Base-by-base conservation (phyloP, 139 green algal genomes). In the Picochlorum sp. region DNA sequence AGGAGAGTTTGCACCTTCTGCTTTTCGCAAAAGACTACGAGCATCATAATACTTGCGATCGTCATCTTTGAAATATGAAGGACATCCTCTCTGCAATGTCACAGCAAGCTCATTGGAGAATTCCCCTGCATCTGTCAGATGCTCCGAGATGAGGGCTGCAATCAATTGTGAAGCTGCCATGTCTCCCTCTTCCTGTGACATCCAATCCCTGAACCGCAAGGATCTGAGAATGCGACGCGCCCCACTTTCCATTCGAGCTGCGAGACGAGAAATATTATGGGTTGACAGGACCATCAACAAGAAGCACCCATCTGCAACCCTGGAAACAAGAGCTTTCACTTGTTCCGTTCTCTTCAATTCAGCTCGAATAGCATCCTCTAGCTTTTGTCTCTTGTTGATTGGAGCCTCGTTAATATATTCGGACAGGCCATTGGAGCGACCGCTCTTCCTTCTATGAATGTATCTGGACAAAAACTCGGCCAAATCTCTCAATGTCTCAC, bases 31-130 rank as follows among this genome's bases (percentile, higher is more conserved):
- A 56, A 82, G 66, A 21, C 70, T 76, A 2, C 28, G 64, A 4
- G 80, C 88, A 54, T 81, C 72, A 76, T 90, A 92, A 71, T 89
- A 94, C 14, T 67, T 73, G 8, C 80, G 72, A 62, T 92, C 87
- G 47, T 87, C 78, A 57, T 89, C 81, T 44, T 71, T 78, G 74
- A 95, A 95, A 79, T 82, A 95, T 9, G 77, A 72, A 14, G 85
- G 84, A 65, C 78, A 85, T 13, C 73, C 67, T 1, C 45, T 28
- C 65, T 85, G 77, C 61, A 95, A 76, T 32, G 59, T 46, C 2
- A 72, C 72, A 7, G 87, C 74, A 34, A 92, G 62, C 56, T 84
- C 78, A 37, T 87, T 76, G 15, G 71, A 72, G 26, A 59, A 71
- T 34, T 60, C 45, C 16, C 67, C 67, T 52, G 69, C 73, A 38